Base-by-base conservation (phyloP, 1,284 basidiomycete genomes). In the Apiotrichum siamense region DNA sequence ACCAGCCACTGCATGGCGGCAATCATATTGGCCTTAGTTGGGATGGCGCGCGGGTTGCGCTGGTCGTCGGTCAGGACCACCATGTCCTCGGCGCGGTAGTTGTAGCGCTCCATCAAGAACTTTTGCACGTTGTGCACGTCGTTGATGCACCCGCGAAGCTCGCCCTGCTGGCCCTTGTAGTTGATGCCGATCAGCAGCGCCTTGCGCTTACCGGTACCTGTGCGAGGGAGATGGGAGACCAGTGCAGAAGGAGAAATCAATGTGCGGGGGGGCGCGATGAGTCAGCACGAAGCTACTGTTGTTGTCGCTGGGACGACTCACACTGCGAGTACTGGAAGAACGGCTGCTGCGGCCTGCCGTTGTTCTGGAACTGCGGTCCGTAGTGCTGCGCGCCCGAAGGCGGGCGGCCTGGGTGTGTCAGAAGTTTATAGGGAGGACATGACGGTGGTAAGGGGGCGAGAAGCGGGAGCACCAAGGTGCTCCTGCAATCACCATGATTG, bases 1-100 rank as follows among this genome's bases (percentile, higher is more conserved):
- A 92, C 87, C n/a, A 96, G 81, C 91, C 92, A 96, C 57, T 83
- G 80, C 87, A 93, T 92, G 2, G 84, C 90, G 50, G 77, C 70
- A 12, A 88, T 83, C 42, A 96, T 93, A 66, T 96, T 96, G n/a
- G 78, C 78, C 57, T 76, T 78, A 0, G 88, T 93, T 0, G 91
- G 91, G 26, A 76, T 74, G 65, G 82, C 80, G 40, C 81, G 78
- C 10, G 79, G 79, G 63, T 87, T 80, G 11, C 63, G 65, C 3
- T 82, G 68, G 63, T 90, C 83, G 64, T 96, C 92, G 15, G 56
- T 88, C 37, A 96, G 78, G 58, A 85, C 78, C n/a, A 94, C 88
- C 50, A 94, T 89, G 67, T 94, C 88, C 17, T 87, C 83, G 36
- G 76, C 67, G 52, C 79, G 81, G 73, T 93, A 96, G 13, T 81